Conservation (phyloP, 495 filamentous ascomycete species). For the Penicillium ucsense region DNA sequence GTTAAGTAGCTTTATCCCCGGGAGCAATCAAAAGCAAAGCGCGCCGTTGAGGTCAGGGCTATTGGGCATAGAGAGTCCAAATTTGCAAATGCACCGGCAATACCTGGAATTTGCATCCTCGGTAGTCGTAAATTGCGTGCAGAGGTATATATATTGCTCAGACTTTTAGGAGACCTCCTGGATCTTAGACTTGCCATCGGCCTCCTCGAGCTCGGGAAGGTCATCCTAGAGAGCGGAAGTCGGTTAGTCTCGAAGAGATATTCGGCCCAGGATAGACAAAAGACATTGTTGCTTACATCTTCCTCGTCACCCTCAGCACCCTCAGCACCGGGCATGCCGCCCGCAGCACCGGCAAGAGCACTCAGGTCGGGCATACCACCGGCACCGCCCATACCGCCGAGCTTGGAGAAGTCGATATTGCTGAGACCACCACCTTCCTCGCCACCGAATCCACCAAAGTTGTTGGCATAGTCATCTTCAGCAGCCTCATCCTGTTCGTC, state of each 20-base stretch:
- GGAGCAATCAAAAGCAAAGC: slow-evolving; percentile 6
- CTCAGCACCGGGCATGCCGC: slow-evolving; percentile 29
- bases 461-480: slow-evolving; percentile 68
- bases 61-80: slow-evolving; percentile 7
- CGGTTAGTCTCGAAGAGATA: slow-evolving; percentile 26
- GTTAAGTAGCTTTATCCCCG: too few species aligned
- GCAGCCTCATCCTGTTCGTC: slow-evolving; percentile 87
- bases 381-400: slow-evolving; percentile 43
- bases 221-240: slow-evolving; percentile 42
- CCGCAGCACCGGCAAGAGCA: slow-evolving; percentile 34
- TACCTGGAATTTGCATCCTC: slow-evolving; percentile 19
- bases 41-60: slow-evolving; percentile 11
- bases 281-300: slow-evolving; percentile 37
- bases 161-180: slow-evolving; percentile 45
- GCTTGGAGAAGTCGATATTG: slow-evolving; percentile 82
- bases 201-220: slow-evolving; percentile 51
- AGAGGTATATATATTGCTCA: slow-evolving; percentile 2
- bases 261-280: background rate
- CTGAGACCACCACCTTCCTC: slow-evolving; percentile 53
- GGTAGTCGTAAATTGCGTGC: slow-evolving; percentile 19
- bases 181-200: slow-evolving; percentile 43
- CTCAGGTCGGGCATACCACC: slow-evolving; percentile 36
- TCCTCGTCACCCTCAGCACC: slow-evolving; percentile 54
- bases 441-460: slow-evolving; percentile 59
- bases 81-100: slow-evolving; percentile 8